Evolutionary conservation across 2,329 filamentous ascomycete genomes (phyloP).

Genomic region (Fusarium pseudocircinatum): DNA sequence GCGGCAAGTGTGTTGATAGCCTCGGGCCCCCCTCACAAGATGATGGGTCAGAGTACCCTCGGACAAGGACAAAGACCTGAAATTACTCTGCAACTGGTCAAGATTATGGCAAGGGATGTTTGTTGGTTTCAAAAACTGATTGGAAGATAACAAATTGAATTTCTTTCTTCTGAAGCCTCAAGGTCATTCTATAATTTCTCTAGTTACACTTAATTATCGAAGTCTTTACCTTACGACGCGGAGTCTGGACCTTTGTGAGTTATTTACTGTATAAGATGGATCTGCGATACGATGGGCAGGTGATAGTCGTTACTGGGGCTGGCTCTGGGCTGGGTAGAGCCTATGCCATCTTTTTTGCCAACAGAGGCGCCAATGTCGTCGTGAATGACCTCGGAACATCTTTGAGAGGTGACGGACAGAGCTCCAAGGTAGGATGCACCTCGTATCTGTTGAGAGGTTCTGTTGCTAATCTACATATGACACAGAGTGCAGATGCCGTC

Average conservation of each 20-base stretch:
- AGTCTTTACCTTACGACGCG: rapidly evolving
- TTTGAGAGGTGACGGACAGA: background rate
- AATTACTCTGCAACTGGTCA: background rate
- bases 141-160: background rate
- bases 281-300: background rate
- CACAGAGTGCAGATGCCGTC: background rate
- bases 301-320: background rate
- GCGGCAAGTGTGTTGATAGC: background rate
- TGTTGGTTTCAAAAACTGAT: background rate
- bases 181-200: background rate
- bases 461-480: background rate
- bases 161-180: background rate
- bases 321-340: background rate
- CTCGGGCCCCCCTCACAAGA: background rate
- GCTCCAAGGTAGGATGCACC: background rate
- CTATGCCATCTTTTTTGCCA: background rate
- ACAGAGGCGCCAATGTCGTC: background rate
- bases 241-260: rapidly evolving
- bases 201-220: background rate
- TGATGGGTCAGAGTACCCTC: background rate
- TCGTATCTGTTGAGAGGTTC: background rate
- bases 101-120: background rate
- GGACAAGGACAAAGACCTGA: background rate
- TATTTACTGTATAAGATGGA: background rate
- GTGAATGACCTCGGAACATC: background rate